Base-by-base conservation (phyloP, 2,329 filamentous ascomycete genomes). In the Macrophomina pseudophaseolina region DNA sequence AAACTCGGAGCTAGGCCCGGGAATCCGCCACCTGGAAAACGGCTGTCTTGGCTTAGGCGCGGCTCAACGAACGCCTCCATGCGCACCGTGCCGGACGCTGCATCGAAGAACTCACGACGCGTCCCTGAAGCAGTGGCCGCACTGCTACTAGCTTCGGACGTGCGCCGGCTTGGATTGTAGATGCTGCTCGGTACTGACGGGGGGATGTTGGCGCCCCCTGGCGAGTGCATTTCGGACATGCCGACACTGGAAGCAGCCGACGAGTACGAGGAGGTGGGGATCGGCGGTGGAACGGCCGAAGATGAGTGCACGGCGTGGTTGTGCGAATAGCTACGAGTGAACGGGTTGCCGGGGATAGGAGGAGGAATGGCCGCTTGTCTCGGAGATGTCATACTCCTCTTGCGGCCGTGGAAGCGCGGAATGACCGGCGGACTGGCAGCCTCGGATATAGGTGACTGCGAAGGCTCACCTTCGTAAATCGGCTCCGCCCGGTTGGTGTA, bases 31-130 rank as follows among this genome's bases (percentile, higher is more conserved):
- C 58, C 58, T 38, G 58, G 58, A 14, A 62, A 49, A 18, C 46
- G 58, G n/a, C 58, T 62, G 18, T 54, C 52, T n/a, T 49, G 42
- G 58, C 58, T 62, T 16, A 62, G 58, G 30, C 58, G 58, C 42
- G 58, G 58, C 30, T 88, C 86, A 71, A 99, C 96, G 77, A 98
- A 99, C 0, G 95, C 95, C 78, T 98, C 94, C 94, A 99, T 98
- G 33, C 95, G 88, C 54, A 98, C 88, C 1, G 94, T 98, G 1
- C 94, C 93, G 67, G 96, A 76, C 3, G 38, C 30, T 32, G 91
- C 91, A 72, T 96, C 93, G 74, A 95, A 95, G 80, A 95, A 94
- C 76, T 87, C 86, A 66, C 78, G 62, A 74, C 49, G 46, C 42
- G 33, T n/a, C 2, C 35, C 44, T 23, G 52, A 28, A 5, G 54